Conservation (phyloP, 768 basidiomycete species). For the Lanmaoa pseudosensibilis region DNA sequence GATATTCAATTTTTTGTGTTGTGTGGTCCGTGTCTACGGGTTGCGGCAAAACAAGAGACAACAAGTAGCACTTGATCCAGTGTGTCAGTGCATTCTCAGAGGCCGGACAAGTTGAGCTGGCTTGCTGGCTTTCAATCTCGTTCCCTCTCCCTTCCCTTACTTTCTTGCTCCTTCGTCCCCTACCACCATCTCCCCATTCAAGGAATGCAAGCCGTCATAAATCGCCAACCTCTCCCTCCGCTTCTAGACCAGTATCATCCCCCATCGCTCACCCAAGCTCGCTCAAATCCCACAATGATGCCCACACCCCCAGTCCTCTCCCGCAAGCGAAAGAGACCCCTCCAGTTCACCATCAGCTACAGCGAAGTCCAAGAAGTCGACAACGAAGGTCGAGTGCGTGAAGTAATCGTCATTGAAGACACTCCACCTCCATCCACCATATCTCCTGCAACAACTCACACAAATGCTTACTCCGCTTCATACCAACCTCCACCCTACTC, state of each 20-base stretch:
- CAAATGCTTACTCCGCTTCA: constrained; percentile 70
- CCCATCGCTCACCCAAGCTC: constrained; percentile 49
- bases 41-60: constrained; percentile 26
- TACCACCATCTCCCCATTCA: constrained; percentile 54
- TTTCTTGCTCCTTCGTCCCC: constrained; percentile 13
- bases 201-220: constrained; percentile 71
- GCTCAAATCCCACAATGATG: constrained; percentile 57
- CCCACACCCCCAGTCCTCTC: constrained; percentile 70
- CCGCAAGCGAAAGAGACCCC: constrained; percentile 81
- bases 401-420: constrained; percentile 92
- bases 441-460: constrained; percentile 72
- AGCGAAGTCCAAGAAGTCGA: constrained; percentile 89
- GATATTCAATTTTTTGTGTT: not conserved
- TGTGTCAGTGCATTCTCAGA: constrained; percentile 36
- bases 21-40: constrained; percentile 16
- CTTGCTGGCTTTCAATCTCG: constrained; percentile 40
- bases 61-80: constrained; percentile 35
- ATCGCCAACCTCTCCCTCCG: constrained; percentile 59
- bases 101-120: constrained; percentile 31
- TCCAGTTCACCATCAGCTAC: constrained; percentile 81
- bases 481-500: constrained; percentile 77
- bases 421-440: constrained; percentile 78
- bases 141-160: constrained; percentile 18
- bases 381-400: constrained; percentile 69
- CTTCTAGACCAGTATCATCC: constrained; percentile 67